phyloP scores from a whole-genome alignment of 179 eudicot species.

The Silene noctiflora region DNA sequence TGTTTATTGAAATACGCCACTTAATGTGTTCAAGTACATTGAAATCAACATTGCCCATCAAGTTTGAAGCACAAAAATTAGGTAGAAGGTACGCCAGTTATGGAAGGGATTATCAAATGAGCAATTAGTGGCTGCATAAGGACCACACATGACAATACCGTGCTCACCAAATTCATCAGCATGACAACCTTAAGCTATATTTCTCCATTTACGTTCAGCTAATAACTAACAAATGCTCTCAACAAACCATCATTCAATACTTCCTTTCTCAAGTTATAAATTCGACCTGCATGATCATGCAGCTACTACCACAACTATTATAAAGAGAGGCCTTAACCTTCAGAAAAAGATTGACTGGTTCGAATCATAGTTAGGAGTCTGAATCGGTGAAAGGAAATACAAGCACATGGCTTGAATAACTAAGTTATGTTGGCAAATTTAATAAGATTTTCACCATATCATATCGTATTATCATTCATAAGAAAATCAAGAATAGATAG shows the following conservation, averaged over 20 bases:
- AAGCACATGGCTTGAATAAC: not conserved
- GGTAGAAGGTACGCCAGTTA: not conserved
- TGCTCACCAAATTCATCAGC: not conserved
- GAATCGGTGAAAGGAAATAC: not conserved
- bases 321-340: not conserved
- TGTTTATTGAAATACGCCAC: not conserved
- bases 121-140: not conserved
- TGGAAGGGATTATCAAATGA: not conserved
- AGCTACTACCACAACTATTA: not conserved
- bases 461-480: not conserved
- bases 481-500: not conserved
- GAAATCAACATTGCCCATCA: not conserved
- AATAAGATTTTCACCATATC: not conserved
- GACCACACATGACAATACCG: conserved; percentile 8
- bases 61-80: not conserved
- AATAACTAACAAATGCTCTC: not conserved
- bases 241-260: not conserved
- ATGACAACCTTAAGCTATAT: not conserved
- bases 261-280: not conserved
- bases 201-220: not conserved
- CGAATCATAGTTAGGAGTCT: not conserved
- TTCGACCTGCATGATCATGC: not conserved
- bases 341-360: no score
- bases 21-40: not conserved
- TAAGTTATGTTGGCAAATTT: not conserved